These are phyloP conservation scores for Blastocystis sp. DNA, from an alignment of 352 stramenopile genomes.

Conservation along the genomic window DNA sequence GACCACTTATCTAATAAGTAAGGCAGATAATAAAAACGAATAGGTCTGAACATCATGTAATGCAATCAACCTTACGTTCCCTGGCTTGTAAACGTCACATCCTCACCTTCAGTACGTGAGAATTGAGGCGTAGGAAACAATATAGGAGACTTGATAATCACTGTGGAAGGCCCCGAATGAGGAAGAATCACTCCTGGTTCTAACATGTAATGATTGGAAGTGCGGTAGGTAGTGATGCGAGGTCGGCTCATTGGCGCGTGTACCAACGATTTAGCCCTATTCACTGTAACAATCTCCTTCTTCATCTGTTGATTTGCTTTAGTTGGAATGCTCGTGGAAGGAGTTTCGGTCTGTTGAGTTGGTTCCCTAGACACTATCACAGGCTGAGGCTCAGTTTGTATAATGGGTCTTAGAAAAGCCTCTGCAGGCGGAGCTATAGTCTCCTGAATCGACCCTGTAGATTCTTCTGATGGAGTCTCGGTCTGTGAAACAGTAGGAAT, in stretches of 20 bases:
- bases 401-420: neutral
- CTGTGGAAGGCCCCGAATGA: neutral
- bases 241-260: neutral
- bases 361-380: too few species aligned
- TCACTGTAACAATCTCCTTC: too few species aligned
- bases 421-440: neutral
- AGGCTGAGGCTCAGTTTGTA: too few species aligned
- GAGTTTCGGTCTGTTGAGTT: too few species aligned
- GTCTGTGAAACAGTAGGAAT: too few species aligned
- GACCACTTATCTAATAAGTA: slow-evolving; percentile 9
- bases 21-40: slow-evolving; percentile 39
- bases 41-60: neutral
- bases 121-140: neutral
- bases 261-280: neutral
- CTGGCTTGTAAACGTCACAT: slow-evolving; percentile 48
- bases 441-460: neutral
- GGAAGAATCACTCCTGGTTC: neutral
- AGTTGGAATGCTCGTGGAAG: too few species aligned
- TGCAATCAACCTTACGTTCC: slow-evolving; percentile 11
- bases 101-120: neutral
- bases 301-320: too few species aligned
- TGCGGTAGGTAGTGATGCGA: neutral
- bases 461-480: too few species aligned
- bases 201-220: neutral
- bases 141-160: neutral